Conservation (phyloP, 73 alveolate species). For the Stentor roeselii region DNA sequence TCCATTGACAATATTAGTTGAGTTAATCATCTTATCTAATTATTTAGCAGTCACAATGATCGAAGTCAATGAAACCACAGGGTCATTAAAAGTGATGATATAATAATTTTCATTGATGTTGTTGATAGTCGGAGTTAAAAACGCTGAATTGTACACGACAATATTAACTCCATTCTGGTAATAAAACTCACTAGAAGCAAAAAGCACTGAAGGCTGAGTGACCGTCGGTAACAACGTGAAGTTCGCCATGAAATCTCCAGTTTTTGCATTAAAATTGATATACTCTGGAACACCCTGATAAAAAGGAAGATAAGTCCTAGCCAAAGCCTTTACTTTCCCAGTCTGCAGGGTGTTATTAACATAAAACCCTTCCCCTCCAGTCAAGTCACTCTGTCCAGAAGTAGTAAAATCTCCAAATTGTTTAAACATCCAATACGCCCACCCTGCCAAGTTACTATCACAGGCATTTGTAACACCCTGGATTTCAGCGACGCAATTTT, state of each 20-base stretch:
- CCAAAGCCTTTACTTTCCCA: slow-evolving; percentile 54
- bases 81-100: too few species aligned
- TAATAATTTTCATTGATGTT: too few species aligned
- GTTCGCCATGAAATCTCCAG: slow-evolving; percentile 49
- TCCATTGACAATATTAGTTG: too few species aligned
- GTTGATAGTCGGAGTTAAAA: too few species aligned
- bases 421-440: slow-evolving; percentile 77
- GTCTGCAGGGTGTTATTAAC: slow-evolving; percentile 54
- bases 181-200: slow-evolving; percentile 55
- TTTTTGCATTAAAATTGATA: slow-evolving; percentile 46
- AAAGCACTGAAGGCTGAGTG: slow-evolving; percentile 46
- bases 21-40: too few species aligned
- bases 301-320: slow-evolving; percentile 56
- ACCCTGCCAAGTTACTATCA: slow-evolving; percentile 52
- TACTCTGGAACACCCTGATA: slow-evolving; percentile 58
- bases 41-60: too few species aligned
- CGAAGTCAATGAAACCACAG: too few species aligned
- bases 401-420: slow-evolving; percentile 63
- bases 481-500: slow-evolving; percentile 56
- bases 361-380: slow-evolving; percentile 72
- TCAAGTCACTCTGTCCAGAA: slow-evolving; percentile 33
- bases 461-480: slow-evolving; percentile 56
- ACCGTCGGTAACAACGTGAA: slow-evolving; percentile 52
- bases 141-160: slow-evolving; percentile 27
- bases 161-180: slow-evolving; percentile 57